Conservation (phyloP, 2,329 filamentous ascomycete species). For the Fusarium liriodendri region DNA sequence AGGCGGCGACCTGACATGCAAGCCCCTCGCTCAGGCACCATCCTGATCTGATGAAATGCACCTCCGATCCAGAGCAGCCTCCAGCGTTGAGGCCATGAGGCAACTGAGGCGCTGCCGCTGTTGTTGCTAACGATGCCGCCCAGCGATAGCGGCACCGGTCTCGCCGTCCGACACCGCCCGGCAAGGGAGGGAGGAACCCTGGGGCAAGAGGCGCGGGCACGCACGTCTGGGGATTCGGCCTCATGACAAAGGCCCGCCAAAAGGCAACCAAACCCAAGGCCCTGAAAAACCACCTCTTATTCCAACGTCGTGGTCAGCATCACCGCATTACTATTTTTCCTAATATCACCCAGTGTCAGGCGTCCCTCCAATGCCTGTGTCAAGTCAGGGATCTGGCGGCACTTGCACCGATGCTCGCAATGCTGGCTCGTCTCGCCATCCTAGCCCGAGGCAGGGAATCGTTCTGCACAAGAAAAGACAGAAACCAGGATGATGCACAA, state of each 20-base stretch:
- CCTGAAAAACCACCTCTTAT: slow-evolving; percentile 25
- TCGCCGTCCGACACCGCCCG: slow-evolving; percentile 43
- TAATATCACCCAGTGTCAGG: slow-evolving; percentile 11
- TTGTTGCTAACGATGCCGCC: too few relatives aligned
- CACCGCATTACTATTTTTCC: slow-evolving; percentile 14
- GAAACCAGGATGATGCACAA: slow-evolving; percentile 41
- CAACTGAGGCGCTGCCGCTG: slow-evolving; percentile 12
- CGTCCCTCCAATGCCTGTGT: slow-evolving; percentile 17
- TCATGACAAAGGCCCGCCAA: slow-evolving; percentile 1
- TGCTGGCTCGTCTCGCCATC: slow-evolving; percentile 39
- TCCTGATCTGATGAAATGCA: slow-evolving; percentile 27
- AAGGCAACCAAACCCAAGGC: slow-evolving; percentile 6
- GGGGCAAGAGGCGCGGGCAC: slow-evolving; percentile 3
- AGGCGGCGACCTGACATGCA: slow-evolving; percentile 36
- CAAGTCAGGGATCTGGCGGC: slow-evolving; percentile 33
- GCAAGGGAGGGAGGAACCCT: slow-evolving; percentile 12
- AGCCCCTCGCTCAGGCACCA: slow-evolving; percentile 32
- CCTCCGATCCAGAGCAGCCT: slow-evolving; percentile 26
- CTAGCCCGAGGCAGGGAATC: slow-evolving; percentile 36
- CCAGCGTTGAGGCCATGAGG: slow-evolving; percentile 22
- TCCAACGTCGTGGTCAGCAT: slow-evolving; percentile 24
- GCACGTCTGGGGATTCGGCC: slow-evolving; percentile 18
- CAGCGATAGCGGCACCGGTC: slow-evolving; percentile 32
- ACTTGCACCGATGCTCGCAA: slow-evolving; percentile 39
- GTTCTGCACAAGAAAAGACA: slow-evolving; percentile 35